Percentiles rank a stretch among this genome's conserved stretches.
Conservation (phyloP, 805 yeast genomes). For the Candida tallmaniae region DNA sequence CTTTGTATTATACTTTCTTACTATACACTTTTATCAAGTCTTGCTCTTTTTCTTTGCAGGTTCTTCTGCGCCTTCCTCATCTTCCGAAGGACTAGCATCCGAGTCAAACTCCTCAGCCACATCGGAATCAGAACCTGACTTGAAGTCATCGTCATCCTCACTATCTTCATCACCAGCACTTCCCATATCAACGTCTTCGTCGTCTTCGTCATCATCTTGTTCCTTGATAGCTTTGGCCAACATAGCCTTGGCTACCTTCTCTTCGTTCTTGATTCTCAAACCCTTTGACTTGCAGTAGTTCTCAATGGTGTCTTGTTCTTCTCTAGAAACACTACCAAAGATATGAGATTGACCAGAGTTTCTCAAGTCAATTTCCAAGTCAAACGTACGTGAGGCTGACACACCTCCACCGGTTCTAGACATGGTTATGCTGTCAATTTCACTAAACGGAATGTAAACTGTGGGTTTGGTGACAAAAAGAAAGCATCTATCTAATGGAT, state of each 20-base stretch:
- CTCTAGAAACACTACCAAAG: conserved; percentile 85
- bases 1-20: not conserved
- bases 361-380: conserved; percentile 71
- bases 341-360: conserved; percentile 64
- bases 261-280: conserved; percentile 80
- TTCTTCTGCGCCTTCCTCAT: conserved; percentile 17
- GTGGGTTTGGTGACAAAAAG: conserved; percentile 93
- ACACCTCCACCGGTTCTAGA: conserved; percentile 81
- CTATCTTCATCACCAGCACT: conserved; percentile 73
- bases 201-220: conserved; percentile 46
- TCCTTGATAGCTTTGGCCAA: conserved; percentile 71
- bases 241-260: conserved; percentile 79
- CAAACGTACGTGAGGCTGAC: conserved; percentile 84
- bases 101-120: conserved; percentile 84
- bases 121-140: conserved; percentile 58
- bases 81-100: conserved; percentile 39
- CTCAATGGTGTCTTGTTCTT: conserved; percentile 81
- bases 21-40: conserved; percentile 2
- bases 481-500: conserved; percentile 88
- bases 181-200: conserved; percentile 44
- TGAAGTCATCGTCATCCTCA: conserved; percentile 83
- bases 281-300: conserved; percentile 72
- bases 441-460: conserved; percentile 81
- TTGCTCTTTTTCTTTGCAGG: conserved; percentile 32
- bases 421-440: conserved; percentile 70